These are phyloP conservation scores for Ophiostoma sp. DNA, from an alignment of 2,329 filamentous ascomycete genomes.

Conservation along the genomic window DNA sequence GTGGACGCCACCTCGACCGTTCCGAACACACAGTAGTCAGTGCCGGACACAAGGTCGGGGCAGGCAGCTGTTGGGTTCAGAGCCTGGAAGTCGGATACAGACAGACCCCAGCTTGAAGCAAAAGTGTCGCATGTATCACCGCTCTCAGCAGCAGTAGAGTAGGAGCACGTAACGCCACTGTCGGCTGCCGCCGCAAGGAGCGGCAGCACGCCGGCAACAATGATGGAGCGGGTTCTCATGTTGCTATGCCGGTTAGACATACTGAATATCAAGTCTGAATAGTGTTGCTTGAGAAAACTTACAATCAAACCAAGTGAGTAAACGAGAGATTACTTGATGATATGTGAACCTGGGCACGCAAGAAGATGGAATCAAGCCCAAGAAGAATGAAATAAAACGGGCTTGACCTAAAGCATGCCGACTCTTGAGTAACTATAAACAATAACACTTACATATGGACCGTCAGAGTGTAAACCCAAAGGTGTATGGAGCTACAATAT, in stretches of 20 bases:
- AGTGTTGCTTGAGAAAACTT: neutral
- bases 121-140: conserved; percentile 24
- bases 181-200: neutral
- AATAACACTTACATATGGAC: neutral
- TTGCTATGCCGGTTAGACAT: neutral
- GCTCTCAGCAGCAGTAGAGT: neutral
- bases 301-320: conserved; percentile 5
- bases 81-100: conserved; percentile 21
- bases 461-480: neutral
- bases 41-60: conserved; percentile 17
- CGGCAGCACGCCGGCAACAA: neutral
- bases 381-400: neutral
- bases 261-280: neutral
- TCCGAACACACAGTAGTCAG: neutral
- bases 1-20: neutral
- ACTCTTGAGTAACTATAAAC: neutral
- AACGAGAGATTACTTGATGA: conserved; percentile 3
- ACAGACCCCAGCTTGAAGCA: conserved; percentile 23
- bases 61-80: conserved; percentile 26
- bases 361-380: neutral
- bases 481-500: neutral
- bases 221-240: neutral
- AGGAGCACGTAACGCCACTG: conserved; percentile 6
- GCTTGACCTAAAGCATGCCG: neutral
- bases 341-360: neutral